These are phyloP conservation scores for Nepenthes alata DNA, from an alignment of 179 eudicot genomes.

Conservation along the genomic window DNA sequence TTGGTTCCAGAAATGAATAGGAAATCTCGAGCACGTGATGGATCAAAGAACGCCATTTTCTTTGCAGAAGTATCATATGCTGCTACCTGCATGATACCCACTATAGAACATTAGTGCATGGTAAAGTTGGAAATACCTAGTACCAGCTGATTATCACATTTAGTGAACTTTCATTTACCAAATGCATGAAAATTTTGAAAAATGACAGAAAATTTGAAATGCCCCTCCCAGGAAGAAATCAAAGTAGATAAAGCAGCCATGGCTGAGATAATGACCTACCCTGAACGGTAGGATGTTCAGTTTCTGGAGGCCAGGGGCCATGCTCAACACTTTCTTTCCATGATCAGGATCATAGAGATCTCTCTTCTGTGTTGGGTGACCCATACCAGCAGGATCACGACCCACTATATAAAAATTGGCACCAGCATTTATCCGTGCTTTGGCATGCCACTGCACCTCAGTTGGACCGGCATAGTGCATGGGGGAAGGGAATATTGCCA, in stretches of 20 bases:
- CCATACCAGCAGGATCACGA: conserved; percentile 88
- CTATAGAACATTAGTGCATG: background rate
- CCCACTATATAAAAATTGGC: conserved; percentile 86
- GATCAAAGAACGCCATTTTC: conserved; percentile 85
- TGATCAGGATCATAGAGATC: conserved; percentile 85
- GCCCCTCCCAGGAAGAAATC: too few relatives aligned
- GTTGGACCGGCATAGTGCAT: conserved; percentile 98
- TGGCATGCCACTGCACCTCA: conserved; percentile 96
- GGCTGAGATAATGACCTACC: conserved; percentile 24
- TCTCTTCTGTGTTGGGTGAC: conserved; percentile 67
- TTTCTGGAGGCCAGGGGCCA: conserved; percentile 83
- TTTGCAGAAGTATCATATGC: conserved; percentile 72
- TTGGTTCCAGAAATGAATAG: conserved; percentile 91
- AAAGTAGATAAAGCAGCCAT: too few relatives aligned
- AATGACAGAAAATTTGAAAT: too few relatives aligned
- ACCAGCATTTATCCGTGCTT: conserved; percentile 82
- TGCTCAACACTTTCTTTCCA: conserved; percentile 80
- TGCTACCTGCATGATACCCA: conserved; percentile 48
- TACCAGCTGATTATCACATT: background rate
- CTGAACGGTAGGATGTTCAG: conserved; percentile 72
- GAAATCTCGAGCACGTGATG: conserved; percentile 80
- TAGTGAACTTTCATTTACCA: background rate
- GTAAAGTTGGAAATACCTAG: too few relatives aligned
- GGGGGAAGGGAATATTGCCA: conserved; percentile 86
- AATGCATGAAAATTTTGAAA: background rate